Conservation (phyloP, 2,329 filamentous ascomycete genomes). For the Falciphora oryzae region DNA sequence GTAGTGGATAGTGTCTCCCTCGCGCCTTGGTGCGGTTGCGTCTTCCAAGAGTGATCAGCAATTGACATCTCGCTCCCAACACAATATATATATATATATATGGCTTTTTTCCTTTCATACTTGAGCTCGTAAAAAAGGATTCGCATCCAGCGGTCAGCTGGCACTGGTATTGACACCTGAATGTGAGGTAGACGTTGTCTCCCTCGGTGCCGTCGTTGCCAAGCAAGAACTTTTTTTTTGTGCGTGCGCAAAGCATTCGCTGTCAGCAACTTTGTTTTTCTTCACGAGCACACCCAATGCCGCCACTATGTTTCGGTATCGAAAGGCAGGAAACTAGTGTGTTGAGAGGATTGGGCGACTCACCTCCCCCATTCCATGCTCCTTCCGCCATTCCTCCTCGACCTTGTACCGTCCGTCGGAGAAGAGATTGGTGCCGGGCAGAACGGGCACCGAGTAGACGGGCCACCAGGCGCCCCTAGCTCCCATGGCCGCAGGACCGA, state of each 20-base stretch:
- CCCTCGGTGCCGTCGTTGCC: neutral
- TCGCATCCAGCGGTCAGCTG: neutral
- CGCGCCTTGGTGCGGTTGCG: neutral
- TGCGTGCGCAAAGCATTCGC: neutral
- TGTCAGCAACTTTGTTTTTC: neutral
- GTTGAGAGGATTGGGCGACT: no score
- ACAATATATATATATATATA: no score
- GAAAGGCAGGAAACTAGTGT: neutral
- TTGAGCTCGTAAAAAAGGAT: conserved; percentile 4
- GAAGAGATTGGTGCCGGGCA: neutral
- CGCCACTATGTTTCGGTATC: no score
- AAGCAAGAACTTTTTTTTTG: neutral
- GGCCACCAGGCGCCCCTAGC: neutral
- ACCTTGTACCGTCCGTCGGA: conserved; percentile 1
- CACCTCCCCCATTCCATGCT: neutral
- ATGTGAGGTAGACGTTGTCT: neutral
- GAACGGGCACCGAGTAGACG: neutral
- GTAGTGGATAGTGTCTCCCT: neutral
- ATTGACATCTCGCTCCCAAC: neutral
- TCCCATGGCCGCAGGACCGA: neutral
- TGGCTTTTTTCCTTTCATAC: neutral
- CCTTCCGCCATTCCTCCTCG: neutral
- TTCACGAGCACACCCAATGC: neutral
- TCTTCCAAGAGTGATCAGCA: neutral
- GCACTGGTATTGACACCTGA: conserved; percentile 8